Percentiles rank a stretch among this genome's conserved stretches.
phyloP scores from a whole-genome alignment of 139 green algal species.

The Asterochloris sp. region DNA sequence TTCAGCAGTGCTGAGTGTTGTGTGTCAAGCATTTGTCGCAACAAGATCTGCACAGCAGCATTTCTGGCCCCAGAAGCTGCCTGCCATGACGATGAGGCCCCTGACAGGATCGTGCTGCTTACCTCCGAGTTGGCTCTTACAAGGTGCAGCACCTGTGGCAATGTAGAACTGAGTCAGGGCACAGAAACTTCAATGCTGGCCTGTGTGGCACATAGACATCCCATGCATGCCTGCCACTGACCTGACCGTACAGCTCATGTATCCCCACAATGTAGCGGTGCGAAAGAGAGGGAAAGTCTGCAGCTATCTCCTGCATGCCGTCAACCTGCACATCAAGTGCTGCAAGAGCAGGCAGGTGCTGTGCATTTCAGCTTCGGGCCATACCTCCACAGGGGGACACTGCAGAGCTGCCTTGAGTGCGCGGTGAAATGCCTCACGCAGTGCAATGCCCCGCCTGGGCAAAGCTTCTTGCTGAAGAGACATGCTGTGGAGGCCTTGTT shows the following conservation, averaged over 20 bases:
- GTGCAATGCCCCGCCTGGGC: constrained; percentile 18
- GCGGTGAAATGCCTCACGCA: constrained; percentile 28
- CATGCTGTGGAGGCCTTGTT: not conserved
- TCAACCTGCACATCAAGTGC: not conserved
- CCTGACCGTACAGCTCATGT: constrained; percentile 22
- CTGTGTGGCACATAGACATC: no score
- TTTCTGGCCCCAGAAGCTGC: not conserved
- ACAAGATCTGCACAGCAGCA: not conserved
- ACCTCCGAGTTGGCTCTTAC: constrained; percentile 20
- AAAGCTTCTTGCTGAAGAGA: not conserved
- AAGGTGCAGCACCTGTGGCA: constrained; percentile 17
- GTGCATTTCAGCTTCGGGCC: not conserved
- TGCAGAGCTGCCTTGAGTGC: constrained; percentile 32
- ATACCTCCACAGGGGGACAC: not conserved
- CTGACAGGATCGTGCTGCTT: no score
- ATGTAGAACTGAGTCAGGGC: not conserved
- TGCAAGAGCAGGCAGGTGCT: not conserved
- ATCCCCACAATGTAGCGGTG: not conserved
- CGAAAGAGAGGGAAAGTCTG: constrained; percentile 6
- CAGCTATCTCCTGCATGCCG: constrained; percentile 7
- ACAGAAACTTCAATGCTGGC: not conserved
- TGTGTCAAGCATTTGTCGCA: not conserved
- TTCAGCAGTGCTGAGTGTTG: not conserved
- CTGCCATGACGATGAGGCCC: not conserved
- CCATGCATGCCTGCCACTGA: not conserved